These are phyloP conservation scores for Fusarium begoniae DNA, from an alignment of 2,329 filamentous ascomycete species.

Conservation along the genomic window DNA sequence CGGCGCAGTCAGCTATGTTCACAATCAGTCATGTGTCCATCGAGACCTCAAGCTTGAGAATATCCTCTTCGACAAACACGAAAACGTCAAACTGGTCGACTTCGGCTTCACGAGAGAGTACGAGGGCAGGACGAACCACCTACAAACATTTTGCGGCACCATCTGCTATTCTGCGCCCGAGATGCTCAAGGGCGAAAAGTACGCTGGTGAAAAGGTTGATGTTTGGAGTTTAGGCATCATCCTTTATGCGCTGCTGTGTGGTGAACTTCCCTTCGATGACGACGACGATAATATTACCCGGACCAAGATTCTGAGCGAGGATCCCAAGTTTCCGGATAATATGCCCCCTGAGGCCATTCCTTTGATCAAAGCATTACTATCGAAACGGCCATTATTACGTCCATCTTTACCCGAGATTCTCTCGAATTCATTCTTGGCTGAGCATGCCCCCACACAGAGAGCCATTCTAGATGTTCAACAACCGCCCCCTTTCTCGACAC, in stretches of 20 bases:
- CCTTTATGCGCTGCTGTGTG: conserved; percentile 81
- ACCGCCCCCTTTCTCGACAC: conserved; percentile 83
- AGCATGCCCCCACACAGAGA: conserved; percentile 88
- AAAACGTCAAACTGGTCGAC: conserved; percentile 97
- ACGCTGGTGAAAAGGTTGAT: conserved; percentile 96
- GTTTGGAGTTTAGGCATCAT: conserved; percentile 93
- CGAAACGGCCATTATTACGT: conserved; percentile 86
- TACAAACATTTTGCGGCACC: conserved; percentile 97
- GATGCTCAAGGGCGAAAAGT: conserved; percentile 98
- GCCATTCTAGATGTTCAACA: conserved; percentile 86
- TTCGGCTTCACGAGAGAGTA: conserved; percentile 99
- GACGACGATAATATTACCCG: conserved; percentile 92
- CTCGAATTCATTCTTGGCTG: conserved; percentile 84
- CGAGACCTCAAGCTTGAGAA: conserved; percentile 92
- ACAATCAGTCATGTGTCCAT: conserved; percentile 94
- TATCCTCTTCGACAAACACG: conserved; percentile 93
- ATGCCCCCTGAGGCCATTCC: conserved; percentile 81
- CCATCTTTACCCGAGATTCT: conserved; percentile 87
- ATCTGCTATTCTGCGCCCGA: conserved; percentile 98
- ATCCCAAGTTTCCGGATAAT: conserved; percentile 84
- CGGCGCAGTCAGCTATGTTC: conserved; percentile 93
- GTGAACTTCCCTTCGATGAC: conserved; percentile 93
- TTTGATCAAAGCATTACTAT: conserved; percentile 82
- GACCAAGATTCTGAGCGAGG: conserved; percentile 82
- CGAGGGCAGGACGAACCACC: conserved; percentile 90